These are phyloP conservation scores for Quercus phellos DNA, from an alignment of 331 rosid species.

Conservation along the genomic window DNA sequence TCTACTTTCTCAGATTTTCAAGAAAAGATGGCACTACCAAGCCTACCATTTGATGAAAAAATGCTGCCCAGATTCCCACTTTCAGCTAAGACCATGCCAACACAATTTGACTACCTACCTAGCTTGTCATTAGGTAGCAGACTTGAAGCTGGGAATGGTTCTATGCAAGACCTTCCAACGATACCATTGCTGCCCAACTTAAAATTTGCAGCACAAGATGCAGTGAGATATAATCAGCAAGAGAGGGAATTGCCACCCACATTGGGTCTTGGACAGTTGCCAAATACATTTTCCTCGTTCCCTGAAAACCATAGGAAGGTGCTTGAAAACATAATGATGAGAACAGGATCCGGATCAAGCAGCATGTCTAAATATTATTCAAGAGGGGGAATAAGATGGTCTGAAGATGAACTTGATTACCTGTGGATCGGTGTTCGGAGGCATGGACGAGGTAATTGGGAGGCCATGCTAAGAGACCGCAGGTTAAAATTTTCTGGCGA, in stretches of 20 bases:
- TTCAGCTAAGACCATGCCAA: constrained; percentile 48
- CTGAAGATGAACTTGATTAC: constrained; percentile 97
- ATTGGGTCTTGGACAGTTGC: constrained; percentile 80
- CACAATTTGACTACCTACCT: constrained; percentile 73
- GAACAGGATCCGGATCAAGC: constrained; percentile 72
- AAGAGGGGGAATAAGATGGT: constrained; percentile 63
- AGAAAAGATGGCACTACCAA: constrained; percentile 68
- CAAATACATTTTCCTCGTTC: constrained; percentile 55
- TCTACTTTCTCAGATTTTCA: constrained; percentile 57
- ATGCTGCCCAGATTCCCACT: constrained; percentile 74
- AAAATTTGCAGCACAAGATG: constrained; percentile 72
- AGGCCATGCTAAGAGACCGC: constrained; percentile 76
- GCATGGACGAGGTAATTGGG: constrained; percentile 97
- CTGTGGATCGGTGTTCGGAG: constrained; percentile 99
- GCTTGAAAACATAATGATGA: constrained; percentile 97
- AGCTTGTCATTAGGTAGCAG: constrained; percentile 69
- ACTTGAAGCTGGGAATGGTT: constrained; percentile 54
- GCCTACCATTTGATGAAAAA: constrained; percentile 77
- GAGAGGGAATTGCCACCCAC: constrained; percentile 62
- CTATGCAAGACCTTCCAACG: constrained; percentile 65
- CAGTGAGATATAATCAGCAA: constrained; percentile 60
- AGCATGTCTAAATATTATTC: constrained; percentile 52
- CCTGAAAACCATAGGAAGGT: constrained; percentile 96
- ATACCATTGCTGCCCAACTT: constrained; percentile 71
- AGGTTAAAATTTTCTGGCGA: constrained; percentile 75